phyloP scores from a whole-genome alignment of 805 yeast genomes.

The Wickerhamiella lipophila region DNA sequence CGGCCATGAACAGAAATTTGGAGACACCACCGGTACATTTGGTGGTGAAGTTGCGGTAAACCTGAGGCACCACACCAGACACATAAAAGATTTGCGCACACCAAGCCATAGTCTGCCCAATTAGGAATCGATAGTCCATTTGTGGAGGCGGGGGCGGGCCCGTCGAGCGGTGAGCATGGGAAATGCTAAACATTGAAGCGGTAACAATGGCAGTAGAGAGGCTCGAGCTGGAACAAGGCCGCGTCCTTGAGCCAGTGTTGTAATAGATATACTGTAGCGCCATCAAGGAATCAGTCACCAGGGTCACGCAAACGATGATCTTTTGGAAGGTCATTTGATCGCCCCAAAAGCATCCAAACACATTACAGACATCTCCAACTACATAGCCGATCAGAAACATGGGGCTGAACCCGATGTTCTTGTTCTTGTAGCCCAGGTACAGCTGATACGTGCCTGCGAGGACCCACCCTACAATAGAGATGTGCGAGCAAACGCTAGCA shows the following conservation, averaged over 20 bases:
- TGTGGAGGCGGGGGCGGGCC: conserved; percentile 7
- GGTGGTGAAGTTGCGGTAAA: conserved; percentile 27
- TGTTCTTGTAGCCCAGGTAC: conserved; percentile 19
- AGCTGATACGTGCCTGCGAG: conserved; percentile 26
- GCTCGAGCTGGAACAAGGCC: background rate
- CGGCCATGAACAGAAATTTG: conserved; percentile 24
- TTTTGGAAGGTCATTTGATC: conserved; percentile 26
- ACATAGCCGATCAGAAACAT: conserved; percentile 24
- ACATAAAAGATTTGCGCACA: conserved; percentile 23
- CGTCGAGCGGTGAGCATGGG: conserved; percentile 2
- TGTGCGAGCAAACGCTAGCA: conserved; percentile 19
- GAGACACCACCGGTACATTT: conserved; percentile 34
- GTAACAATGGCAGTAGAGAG: background rate
- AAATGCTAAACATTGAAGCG: conserved; percentile 9
- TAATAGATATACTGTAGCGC: conserved; percentile 22
- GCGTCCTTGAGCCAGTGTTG: background rate
- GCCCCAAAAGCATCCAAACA: conserved; percentile 25
- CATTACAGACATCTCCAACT: conserved; percentile 25
- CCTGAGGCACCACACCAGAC: conserved; percentile 32
- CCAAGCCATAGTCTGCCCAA: conserved; percentile 22
- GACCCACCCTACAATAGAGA: conserved; percentile 25
- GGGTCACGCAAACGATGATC: conserved; percentile 21
- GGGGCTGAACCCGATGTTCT: conserved; percentile 25
- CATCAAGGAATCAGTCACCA: conserved; percentile 21
- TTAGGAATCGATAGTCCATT: conserved; percentile 17